Conservation (phyloP, 2,329 filamentous ascomycete species). For the Diaporthe velutina region DNA sequence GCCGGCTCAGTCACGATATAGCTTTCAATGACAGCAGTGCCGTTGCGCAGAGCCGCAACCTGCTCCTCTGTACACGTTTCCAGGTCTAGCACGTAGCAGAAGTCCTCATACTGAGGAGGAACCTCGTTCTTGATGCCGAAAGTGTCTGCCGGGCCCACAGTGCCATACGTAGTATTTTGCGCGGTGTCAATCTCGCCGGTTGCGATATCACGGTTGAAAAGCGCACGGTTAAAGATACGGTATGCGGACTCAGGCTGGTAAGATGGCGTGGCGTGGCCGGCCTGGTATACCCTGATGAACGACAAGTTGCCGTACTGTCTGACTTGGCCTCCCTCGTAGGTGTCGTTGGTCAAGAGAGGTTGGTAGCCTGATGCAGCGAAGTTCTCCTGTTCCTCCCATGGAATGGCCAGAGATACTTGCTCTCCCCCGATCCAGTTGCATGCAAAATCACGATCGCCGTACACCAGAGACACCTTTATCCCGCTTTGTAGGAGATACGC, state of each 20-base stretch:
- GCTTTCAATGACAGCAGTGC: slow-evolving; percentile 39
- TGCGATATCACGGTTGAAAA: slow-evolving; percentile 59
- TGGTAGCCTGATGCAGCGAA: slow-evolving; percentile 75
- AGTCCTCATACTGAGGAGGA: neutral
- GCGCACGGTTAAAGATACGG: slow-evolving; percentile 62
- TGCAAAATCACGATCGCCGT: slow-evolving; percentile 68
- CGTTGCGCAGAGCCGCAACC: slow-evolving; percentile 38
- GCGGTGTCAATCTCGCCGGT: slow-evolving; percentile 50
- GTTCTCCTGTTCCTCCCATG: slow-evolving; percentile 68
- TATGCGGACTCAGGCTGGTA: slow-evolving; percentile 61
- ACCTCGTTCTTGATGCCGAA: slow-evolving; percentile 16
- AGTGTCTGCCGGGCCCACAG: slow-evolving; percentile 17
- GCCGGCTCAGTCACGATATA: slow-evolving; percentile 38
- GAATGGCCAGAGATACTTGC: slow-evolving; percentile 63
- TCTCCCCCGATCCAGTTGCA: slow-evolving; percentile 65
- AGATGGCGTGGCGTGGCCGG: slow-evolving; percentile 65
- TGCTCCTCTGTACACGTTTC: slow-evolving; percentile 37
- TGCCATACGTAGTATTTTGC: slow-evolving; percentile 7
- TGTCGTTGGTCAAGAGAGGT: slow-evolving; percentile 69
- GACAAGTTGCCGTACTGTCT: slow-evolving; percentile 75
- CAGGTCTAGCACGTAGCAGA: slow-evolving; percentile 28
- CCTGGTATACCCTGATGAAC: slow-evolving; percentile 67
- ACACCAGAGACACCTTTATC: slow-evolving; percentile 66
- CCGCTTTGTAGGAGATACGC: slow-evolving; percentile 65
- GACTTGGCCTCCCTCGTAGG: slow-evolving; percentile 66